Evolutionary conservation across 768 basidiomycete species (phyloP).

Genomic region (Boletus sensibilis): DNA sequence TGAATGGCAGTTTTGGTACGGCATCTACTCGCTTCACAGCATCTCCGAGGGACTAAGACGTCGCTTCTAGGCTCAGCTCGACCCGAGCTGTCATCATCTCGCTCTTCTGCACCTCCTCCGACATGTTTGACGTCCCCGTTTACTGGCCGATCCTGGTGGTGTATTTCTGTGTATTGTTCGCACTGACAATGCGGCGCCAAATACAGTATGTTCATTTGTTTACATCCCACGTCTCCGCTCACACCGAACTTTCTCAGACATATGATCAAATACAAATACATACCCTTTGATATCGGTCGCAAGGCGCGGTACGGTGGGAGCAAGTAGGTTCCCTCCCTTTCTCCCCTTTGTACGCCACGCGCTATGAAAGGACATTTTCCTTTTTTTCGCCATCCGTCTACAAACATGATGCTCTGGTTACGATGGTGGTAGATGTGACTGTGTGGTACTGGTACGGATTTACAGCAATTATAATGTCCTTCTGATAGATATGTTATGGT

Average conservation of each 20-base stretch:
- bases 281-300: slow-evolving; percentile 93
- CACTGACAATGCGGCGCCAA: slow-evolving; percentile 93
- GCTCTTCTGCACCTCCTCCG: slow-evolving; percentile 75
- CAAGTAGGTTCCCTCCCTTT: slow-evolving; percentile 35
- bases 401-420: slow-evolving; percentile 13
- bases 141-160: slow-evolving; percentile 99
- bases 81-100: slow-evolving; percentile 88
- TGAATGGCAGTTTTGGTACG: slow-evolving; percentile 95
- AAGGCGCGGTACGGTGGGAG: slow-evolving; percentile 80
- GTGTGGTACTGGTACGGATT: slow-evolving; percentile 28
- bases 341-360: neutral
- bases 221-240: neutral
- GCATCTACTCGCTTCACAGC: neutral
- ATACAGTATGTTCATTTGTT: slow-evolving; percentile 69
- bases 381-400: slow-evolving; percentile 8
- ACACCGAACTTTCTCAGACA: slow-evolving; percentile 54
- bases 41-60: slow-evolving; percentile 1
- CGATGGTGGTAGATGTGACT: slow-evolving; percentile 19
- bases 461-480: slow-evolving; percentile 28
- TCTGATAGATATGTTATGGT: slow-evolving; percentile 8
- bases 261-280: slow-evolving; percentile 98
- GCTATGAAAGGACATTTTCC: slow-evolving; percentile 5
- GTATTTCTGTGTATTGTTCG: slow-evolving; percentile 94
- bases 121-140: slow-evolving; percentile 92
- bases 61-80: slow-evolving; percentile 71